Evolutionary conservation across 805 yeast species (phyloP).

Genomic region (Hanseniaspora valbyensis): DNA sequence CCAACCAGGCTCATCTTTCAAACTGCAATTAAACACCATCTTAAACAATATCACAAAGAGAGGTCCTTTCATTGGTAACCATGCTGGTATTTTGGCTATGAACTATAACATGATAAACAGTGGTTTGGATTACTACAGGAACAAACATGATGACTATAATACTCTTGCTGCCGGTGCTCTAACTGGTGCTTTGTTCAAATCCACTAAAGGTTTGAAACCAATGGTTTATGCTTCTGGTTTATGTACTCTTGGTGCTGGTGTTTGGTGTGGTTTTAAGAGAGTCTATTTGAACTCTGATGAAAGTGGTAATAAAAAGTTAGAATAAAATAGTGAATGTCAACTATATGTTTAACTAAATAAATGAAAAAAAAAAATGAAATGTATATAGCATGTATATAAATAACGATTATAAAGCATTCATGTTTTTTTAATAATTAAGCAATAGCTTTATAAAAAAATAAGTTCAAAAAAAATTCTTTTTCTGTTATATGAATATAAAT

Average conservation of each 20-base stretch:
- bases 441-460: neutral
- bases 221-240: constrained; percentile 77
- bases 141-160: constrained; percentile 76
- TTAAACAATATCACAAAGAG: constrained; percentile 86
- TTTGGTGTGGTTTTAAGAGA: constrained; percentile 74
- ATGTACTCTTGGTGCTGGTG: constrained; percentile 82
- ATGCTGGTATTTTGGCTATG: constrained; percentile 87
- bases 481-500: neutral
- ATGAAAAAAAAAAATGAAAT: neutral
- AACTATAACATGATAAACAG: constrained; percentile 79
- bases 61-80: constrained; percentile 92
- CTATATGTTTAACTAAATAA: neutral
- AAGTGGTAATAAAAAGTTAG: constrained; percentile 4
- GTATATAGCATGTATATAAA: constrained; percentile 4
- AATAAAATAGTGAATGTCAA: neutral
- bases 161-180: constrained; percentile 82
- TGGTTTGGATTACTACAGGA: constrained; percentile 67
- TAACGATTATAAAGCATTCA: neutral
- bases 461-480: too few species aligned
- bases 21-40: constrained; percentile 76
- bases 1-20: constrained; percentile 65
- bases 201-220: constrained; percentile 74
- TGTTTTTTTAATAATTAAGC: neutral
- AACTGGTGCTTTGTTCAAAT: constrained; percentile 83
- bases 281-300: constrained; percentile 19